phyloP scores from a whole-genome alignment of 106 monocot genomes.

The Apostasia shenzhenica region DNA sequence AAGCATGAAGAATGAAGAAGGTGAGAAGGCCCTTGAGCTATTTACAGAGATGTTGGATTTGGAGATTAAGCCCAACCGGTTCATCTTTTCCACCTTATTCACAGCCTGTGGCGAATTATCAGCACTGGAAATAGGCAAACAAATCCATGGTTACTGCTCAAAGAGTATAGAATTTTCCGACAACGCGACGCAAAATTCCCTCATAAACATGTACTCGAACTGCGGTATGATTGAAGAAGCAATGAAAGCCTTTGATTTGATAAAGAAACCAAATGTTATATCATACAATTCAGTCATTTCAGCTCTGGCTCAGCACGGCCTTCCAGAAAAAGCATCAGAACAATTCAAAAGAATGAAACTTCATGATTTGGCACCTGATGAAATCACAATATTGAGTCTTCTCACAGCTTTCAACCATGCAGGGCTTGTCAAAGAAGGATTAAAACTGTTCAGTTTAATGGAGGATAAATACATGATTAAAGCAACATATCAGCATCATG shows the following conservation, averaged over 20 bases:
- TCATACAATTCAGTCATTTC: constrained; percentile 25
- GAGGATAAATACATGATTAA: constrained; percentile 9
- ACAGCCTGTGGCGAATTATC: constrained; percentile 12
- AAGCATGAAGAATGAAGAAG: constrained; percentile 7
- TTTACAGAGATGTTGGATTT: constrained; percentile 14
- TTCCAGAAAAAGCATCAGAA: constrained; percentile 9
- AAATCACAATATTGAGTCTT: constrained; percentile 19
- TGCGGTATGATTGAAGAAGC: constrained; percentile 19
- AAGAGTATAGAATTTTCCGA: constrained; percentile 8
- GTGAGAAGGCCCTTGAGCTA: constrained; percentile 9
- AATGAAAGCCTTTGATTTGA: constrained; percentile 11
- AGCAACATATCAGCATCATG: constrained; percentile 16
- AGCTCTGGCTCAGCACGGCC: constrained; percentile 22
- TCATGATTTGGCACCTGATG: constrained; percentile 15
- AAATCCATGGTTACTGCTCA: constrained; percentile 25
- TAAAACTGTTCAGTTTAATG: constrained; percentile 23
- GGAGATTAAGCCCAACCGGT: constrained; percentile 13
- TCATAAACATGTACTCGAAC: constrained; percentile 25
- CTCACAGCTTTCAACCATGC: constrained; percentile 32
- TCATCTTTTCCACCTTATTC: constrained; percentile 18
- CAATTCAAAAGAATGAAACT: constrained; percentile 10
- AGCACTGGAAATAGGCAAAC: constrained; percentile 19
- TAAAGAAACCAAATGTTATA: constrained; percentile 8
- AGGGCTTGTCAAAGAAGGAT: constrained; percentile 11
- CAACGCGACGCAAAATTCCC: constrained; percentile 12